A percentile compares a stretch with the other conserved stretches of the same genome.
Conservation (phyloP, 2,329 filamentous ascomycete genomes). For the Cercospora sojina region DNA sequence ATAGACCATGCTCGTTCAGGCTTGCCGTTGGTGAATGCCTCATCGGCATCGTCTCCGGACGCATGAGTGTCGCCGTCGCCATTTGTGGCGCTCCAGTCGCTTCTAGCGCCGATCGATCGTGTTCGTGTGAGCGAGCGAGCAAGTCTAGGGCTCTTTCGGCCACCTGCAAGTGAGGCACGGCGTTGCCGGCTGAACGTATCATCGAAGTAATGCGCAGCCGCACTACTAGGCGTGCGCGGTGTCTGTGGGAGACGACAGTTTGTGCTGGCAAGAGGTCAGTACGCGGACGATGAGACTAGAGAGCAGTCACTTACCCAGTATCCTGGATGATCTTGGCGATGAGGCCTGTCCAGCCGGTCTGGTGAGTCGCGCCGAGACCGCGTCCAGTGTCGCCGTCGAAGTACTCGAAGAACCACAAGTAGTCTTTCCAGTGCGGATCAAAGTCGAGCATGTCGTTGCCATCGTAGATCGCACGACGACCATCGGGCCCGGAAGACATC, state of each 20-base stretch:
- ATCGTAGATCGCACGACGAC: slow-evolving; percentile 82
- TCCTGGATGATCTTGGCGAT: slow-evolving; percentile 98
- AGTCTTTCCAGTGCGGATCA: slow-evolving; percentile 88
- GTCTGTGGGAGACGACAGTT: slow-evolving; percentile 91
- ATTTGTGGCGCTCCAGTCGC: slow-evolving; percentile 61
- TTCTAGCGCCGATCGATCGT: slow-evolving; percentile 79
- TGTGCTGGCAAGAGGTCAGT: slow-evolving; percentile 59
- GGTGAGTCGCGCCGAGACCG: slow-evolving; percentile 87
- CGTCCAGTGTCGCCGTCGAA: slow-evolving; percentile 91
- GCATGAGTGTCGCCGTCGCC: slow-evolving; percentile 38
- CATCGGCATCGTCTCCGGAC: slow-evolving; percentile 40
- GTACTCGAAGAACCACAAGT: slow-evolving; percentile 96
- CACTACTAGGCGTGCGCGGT: slow-evolving; percentile 78
- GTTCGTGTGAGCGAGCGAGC: slow-evolving; percentile 35
- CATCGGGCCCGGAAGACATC: slow-evolving; percentile 79
- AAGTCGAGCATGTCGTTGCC: slow-evolving; percentile 84
- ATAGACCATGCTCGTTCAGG: slow-evolving; percentile 48
- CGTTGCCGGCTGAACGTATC: slow-evolving; percentile 70
- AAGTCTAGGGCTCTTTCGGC: slow-evolving; percentile 64
- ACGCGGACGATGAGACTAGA: neutral
- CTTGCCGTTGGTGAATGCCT: slow-evolving; percentile 26
- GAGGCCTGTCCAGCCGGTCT: slow-evolving; percentile 94
- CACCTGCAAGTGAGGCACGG: slow-evolving; percentile 46
- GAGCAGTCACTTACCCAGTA: slow-evolving; percentile 68
- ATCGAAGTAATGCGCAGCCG: slow-evolving; percentile 92